Evolutionary conservation across 306 rosid genomes (phyloP), one percentile per base, ranked within the genome.

Genomic region (Chamaecrista fasciculata): DNA sequence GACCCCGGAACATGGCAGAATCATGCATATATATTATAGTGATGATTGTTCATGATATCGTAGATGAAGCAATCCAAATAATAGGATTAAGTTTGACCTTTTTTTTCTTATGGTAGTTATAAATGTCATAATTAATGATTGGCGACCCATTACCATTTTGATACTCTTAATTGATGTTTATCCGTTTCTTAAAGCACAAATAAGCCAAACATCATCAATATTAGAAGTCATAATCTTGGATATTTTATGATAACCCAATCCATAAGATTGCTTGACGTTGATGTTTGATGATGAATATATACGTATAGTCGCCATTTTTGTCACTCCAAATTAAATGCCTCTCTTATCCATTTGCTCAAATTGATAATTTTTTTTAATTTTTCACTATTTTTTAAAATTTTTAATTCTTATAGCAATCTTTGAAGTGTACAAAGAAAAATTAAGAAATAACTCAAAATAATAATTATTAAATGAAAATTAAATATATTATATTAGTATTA

Each of bases 221-320:
- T 62, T 10, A 39, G 37, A 44, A 19, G 19, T 46, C 48, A 68
- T 25, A n/a, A 51, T 34, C 37, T 23, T 59, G 65, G 49, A 56
- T 62, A 8, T n/a, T 43, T 64, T 21, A 77, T 68, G 70, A 50
- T 63, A 72, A 69, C 80, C 79, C 74, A 53, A 71, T 62, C 58
- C 75, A 21, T 19, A 69, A 62, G 78, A 57, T 69, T 73, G 26
- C 21, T 8, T 66, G 84, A 83, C 48, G 76, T 69, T 44, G 73
- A 76, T 47, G 73, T 66, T 56, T 25, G 49, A 28, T 57, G 40
- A 49, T 16, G 49, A 80, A 25, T 26, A 8, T 52, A 31, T 7
- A 7, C 5, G 2, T 5, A 61, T 67, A 69, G 36, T 14, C 49
- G 39, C 67, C 42, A 58, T 73, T 69, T 29, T 73, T 64, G 58